Evolutionary conservation across 78 protist genomes (phyloP), one percentile per base, ranked within the genome.

Genomic region (Mastigamoeba balamuthi): DNA sequence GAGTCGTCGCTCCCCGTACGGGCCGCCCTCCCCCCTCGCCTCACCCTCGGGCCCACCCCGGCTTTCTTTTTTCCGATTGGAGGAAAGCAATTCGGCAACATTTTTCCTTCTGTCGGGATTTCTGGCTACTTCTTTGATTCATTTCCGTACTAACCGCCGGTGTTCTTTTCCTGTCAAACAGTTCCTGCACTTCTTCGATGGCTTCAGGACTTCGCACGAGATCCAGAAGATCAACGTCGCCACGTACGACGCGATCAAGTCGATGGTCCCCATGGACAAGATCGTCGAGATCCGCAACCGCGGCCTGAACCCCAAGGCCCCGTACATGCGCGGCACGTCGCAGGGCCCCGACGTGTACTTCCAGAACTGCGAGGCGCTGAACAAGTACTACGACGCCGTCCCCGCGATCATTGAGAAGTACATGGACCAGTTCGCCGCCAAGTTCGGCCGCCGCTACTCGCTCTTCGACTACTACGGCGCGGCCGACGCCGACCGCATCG

Each of bases 161-260:
- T n/a, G n/a, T n/a, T n/a, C n/a, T n/a, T n/a, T n/a, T n/a, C n/a
- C n/a, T n/a, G n/a, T n/a, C n/a, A n/a, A n/a, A n/a, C n/a, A n/a
- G n/a, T 83, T 89, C 70, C 0, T 83, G 9, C 93, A 89, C 75
- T 86, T 89, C 74, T 89, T 82, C 52, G 93, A 89, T 43, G 93
- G 93, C 0, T 81, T 76, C 84, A 75, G 93, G 8, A 72, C 81
- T 0, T 53, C 79, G 42, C 88, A 75, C 81, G 91, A 76, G 42
- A 52, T 88, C 40, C 25, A 67, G 44, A 84, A 84, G 66, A 67
- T 89, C 52, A n/a, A n/a, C 36, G 4, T 36, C 25, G 33, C 76
- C 17, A 2, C 82, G 39, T 74, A 74, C 48, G 83, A 83, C 42
- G 71, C n/a, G 4, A 58, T 88, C 53, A 0, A 70, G 10, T 2